These are phyloP conservation scores for Rugonectria rugulosa DNA, from an alignment of 2,329 filamentous ascomycete genomes.

Conservation along the genomic window DNA sequence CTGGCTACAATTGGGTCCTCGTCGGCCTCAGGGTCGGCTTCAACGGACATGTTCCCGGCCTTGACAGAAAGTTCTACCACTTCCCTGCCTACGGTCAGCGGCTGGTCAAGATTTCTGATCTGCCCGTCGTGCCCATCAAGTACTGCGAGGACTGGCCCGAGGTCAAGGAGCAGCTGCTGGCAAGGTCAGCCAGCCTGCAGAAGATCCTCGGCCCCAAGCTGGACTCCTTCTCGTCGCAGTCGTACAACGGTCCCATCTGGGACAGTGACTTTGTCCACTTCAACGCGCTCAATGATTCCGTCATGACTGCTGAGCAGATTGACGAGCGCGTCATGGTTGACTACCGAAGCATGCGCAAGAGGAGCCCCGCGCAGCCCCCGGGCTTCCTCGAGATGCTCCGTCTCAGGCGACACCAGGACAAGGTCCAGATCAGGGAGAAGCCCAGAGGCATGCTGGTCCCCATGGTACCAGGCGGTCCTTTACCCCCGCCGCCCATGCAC, in stretches of 20 bases:
- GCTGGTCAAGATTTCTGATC: not conserved
- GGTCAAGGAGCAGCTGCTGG: not conserved
- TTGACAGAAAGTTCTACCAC: not conserved
- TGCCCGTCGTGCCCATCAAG: not conserved
- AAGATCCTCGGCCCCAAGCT: not conserved
- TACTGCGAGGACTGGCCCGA: not conserved
- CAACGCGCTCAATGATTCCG: not conserved
- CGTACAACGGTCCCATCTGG: constrained; percentile 3
- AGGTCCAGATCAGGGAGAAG: not conserved
- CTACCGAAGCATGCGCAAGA: not conserved
- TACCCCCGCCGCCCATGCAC: not conserved
- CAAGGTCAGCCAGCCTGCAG: not conserved
- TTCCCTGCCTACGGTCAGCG: not conserved
- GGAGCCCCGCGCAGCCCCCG: not conserved
- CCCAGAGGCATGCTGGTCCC: not conserved
- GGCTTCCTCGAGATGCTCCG: not conserved
- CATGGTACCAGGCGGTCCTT: not conserved
- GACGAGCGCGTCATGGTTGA: constrained; percentile 12
- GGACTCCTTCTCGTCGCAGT: constrained; percentile 3
- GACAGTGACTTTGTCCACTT: not conserved
- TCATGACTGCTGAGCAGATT: not conserved
- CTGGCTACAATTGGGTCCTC: not conserved
- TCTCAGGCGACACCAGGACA: not conserved
- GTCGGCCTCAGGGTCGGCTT: constrained; percentile 7
- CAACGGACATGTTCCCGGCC: not conserved